phyloP scores from a whole-genome alignment of 2,329 filamentous ascomycete species.

The Ascochyta koolunga region DNA sequence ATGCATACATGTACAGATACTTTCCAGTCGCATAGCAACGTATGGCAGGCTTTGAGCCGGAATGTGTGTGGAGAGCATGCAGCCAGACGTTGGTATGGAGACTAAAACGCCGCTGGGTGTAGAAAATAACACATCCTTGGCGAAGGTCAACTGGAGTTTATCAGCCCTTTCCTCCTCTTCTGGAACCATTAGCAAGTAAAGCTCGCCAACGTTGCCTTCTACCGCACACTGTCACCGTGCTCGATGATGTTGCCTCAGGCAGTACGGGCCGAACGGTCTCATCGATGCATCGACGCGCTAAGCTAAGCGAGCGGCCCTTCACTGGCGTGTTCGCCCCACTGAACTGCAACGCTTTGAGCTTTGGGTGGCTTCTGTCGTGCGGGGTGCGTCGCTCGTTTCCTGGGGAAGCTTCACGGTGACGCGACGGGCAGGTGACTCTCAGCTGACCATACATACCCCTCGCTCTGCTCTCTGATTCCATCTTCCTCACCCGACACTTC shows the following conservation, averaged over 20 bases:
- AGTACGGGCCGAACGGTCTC: conserved; percentile 13
- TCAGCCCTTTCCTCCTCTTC: background rate
- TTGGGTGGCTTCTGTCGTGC: conserved; percentile 26
- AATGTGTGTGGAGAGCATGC: background rate
- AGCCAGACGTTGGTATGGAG: background rate
- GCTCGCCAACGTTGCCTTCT: background rate
- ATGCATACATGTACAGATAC: background rate
- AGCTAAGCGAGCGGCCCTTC: conserved; percentile 18
- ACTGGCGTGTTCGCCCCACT: conserved; percentile 27
- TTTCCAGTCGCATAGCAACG: background rate
- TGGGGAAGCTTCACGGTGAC: conserved; percentile 33
- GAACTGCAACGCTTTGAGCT: conserved; percentile 20
- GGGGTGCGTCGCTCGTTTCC: conserved; percentile 29
- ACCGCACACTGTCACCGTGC: background rate
- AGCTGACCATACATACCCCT: conserved; percentile 24
- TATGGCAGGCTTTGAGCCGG: background rate
- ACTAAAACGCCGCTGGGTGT: background rate
- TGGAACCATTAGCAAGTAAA: background rate
- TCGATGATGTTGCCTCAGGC: conserved; percentile 21
- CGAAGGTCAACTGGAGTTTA: background rate
- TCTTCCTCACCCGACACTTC: conserved; percentile 27
- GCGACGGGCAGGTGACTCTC: conserved; percentile 31
- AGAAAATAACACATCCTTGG: background rate
- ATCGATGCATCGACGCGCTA: conserved; percentile 14
- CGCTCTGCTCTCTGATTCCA: conserved; percentile 13